Evolutionary conservation across 495 filamentous ascomycete species (phyloP).

Genomic region (Penicillium parvum): DNA sequence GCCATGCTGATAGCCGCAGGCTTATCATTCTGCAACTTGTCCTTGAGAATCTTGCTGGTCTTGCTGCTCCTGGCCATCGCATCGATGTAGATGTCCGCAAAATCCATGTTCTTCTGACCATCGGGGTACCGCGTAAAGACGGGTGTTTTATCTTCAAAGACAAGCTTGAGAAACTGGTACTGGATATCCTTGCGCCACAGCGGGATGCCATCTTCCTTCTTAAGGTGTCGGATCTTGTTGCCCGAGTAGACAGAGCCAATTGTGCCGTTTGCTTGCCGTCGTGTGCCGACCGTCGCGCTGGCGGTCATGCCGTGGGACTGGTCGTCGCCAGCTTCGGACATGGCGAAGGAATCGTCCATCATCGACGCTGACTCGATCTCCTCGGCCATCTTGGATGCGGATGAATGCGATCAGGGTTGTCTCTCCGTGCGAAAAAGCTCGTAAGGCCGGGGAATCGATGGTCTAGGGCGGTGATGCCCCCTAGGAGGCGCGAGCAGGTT

Average conservation of each 20-base stretch:
- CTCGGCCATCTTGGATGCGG: constrained; percentile 36
- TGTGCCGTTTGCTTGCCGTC: constrained; percentile 62
- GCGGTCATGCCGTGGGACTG: constrained; percentile 49
- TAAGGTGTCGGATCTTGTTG: constrained; percentile 92
- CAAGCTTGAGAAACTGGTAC: constrained; percentile 84
- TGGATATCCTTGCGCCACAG: constrained; percentile 98
- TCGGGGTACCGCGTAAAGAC: constrained; percentile 85
- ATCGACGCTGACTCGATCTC: constrained; percentile 27
- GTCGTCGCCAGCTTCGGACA: constrained; percentile 40
- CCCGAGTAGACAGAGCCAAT: constrained; percentile 71
- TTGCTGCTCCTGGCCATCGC: constrained; percentile 98
- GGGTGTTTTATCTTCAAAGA: constrained; percentile 80
- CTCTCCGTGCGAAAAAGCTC: constrained; percentile 9
- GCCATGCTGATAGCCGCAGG: constrained; percentile 94
- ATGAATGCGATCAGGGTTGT: constrained; percentile 3
- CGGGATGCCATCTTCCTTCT: constrained; percentile 95
- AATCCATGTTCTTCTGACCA: constrained; percentile 67
- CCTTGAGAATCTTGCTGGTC: constrained; percentile 95
- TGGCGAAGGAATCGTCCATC: constrained; percentile 46
- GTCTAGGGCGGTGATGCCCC: constrained; percentile 12
- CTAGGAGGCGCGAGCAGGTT: constrained; percentile 18
- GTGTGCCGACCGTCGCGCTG: constrained; percentile 52
- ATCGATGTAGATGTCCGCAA: constrained; percentile 95
- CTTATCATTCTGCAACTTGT: constrained; percentile 91
- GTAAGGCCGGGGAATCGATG: constrained; percentile 8